These are phyloP conservation scores for Ustilago crameri DNA, from an alignment of 1,284 basidiomycete genomes.

Conservation along the genomic window DNA sequence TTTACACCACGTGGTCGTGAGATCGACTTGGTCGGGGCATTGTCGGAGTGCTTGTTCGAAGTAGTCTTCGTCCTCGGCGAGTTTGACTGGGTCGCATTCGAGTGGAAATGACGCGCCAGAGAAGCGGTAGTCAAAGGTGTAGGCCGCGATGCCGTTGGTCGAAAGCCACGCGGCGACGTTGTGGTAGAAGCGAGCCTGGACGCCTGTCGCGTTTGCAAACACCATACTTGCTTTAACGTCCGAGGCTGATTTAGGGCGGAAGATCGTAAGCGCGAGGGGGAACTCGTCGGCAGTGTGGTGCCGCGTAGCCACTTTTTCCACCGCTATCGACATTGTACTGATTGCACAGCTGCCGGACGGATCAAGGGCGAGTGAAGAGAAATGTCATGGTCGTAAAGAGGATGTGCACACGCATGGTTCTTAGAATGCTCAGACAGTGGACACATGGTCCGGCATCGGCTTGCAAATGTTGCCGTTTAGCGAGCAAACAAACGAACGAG, in stretches of 20 bases:
- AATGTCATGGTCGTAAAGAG: too few relatives aligned
- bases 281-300: slow-evolving; percentile 43
- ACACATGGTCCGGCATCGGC: background rate
- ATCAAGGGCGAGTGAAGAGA: too few relatives aligned
- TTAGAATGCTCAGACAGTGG: background rate
- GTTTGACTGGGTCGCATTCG: slow-evolving; percentile 32
- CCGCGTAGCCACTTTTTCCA: slow-evolving; percentile 23
- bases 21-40: slow-evolving; percentile 38
- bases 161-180: slow-evolving; percentile 48
- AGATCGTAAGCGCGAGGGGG: slow-evolving; percentile 44
- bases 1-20: slow-evolving; percentile 56
- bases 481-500: too few relatives aligned
- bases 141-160: slow-evolving; percentile 47
- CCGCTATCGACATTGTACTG: slow-evolving; percentile 15
- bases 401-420: too few relatives aligned
- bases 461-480: too few relatives aligned
- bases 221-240: slow-evolving; percentile 36
- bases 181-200: slow-evolving; percentile 57
- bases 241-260: slow-evolving; percentile 24
- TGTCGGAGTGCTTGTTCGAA: slow-evolving; percentile 44
- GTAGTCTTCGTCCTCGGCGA: slow-evolving; percentile 49
- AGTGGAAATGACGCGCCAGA: slow-evolving; percentile 53
- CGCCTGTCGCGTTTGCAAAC: slow-evolving; percentile 56
- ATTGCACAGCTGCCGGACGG: background rate
- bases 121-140: slow-evolving; percentile 59